Base-by-base conservation (phyloP, 2,329 filamentous ascomycete species). In the Penicillium sclerotiorum region DNA sequence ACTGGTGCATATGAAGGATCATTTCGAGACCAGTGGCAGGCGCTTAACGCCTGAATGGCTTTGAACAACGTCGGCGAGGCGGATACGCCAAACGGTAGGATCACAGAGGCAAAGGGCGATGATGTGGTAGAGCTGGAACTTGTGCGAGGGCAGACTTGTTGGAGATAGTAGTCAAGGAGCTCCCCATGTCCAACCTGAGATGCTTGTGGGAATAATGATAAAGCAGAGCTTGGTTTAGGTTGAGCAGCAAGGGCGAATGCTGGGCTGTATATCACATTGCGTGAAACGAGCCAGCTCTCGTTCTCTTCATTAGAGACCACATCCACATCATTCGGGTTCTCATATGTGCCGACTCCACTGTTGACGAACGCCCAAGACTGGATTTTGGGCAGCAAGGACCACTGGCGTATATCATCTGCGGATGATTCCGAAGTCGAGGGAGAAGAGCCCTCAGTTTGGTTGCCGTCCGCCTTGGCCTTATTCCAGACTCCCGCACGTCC, bases 401-500 rank as follows among this genome's bases (percentile, higher is more conserved):
- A 69, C 42, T 64, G 50, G 18, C 59, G 59, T 27, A 35, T 38
- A 35, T 63, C 59, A 28, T 60, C 53, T 1, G 48, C 35, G n/a
- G 53, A 44, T 11, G 47, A 30, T n/a, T 52, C 56, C 13, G 52
- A 42, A 21, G 54, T 55, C 25, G 55, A 54, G 20, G 48, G 25
- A 40, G 61, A 25, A 37, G 56, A 50, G 43, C 55, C 43, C 52
- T 57, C 58, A 25, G 51, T 56, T 25, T 50, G 50, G 30, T 55
- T 53, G 11, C 42, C 63, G 56, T 52, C 52, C 22, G 55, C 30
- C 33, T 53, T 55, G 33, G 52, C 45, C 52, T 71, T 71, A 47
- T 59, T 71, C 73, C 73, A 75, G 28, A 74, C 66, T 28, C 73
- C 73, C 20, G 70, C 61, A 44, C 73, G 63, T 4, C 73, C 73